These are phyloP conservation scores for Morella rubra DNA, from an alignment of 306 rosid species.

Conservation along the genomic window DNA sequence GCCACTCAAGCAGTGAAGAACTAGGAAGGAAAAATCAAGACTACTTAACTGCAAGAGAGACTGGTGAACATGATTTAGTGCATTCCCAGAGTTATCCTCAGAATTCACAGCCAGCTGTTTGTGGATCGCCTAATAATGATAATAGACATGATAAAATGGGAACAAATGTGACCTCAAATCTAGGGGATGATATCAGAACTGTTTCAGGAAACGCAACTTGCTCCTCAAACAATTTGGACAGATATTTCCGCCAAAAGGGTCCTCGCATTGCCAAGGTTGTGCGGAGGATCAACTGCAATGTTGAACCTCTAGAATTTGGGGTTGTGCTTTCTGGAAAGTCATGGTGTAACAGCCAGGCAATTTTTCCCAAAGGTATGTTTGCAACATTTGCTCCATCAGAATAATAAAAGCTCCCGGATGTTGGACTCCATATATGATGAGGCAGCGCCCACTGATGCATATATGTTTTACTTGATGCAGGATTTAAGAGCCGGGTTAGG, in stretches of 20 bases:
- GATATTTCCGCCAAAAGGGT: constrained; percentile 77
- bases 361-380: constrained; percentile 82
- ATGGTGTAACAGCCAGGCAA: constrained; percentile 91
- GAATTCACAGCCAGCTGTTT: constrained; percentile 43
- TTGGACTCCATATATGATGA: constrained; percentile 14
- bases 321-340: constrained; percentile 79
- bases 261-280: constrained; percentile 98
- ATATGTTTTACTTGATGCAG: constrained; percentile 55
- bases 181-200: constrained; percentile 49
- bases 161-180: constrained; percentile 46
- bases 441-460: constrained; percentile 31
- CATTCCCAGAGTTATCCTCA: constrained; percentile 26
- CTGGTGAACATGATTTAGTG: constrained; percentile 26
- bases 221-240: constrained; percentile 54
- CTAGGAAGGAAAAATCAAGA: constrained; percentile 31
- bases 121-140: constrained; percentile 47
- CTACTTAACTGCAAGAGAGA: constrained; percentile 32
- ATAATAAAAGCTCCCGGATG: constrained; percentile 17
- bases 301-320: constrained; percentile 90
- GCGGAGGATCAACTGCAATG: constrained; percentile 88
- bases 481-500: constrained; percentile 86
- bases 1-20: constrained; percentile 34
- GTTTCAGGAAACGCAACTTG: constrained; percentile 50
- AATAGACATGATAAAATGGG: constrained; percentile 48
- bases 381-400: constrained; percentile 11